Evolutionary conservation across 176 grass and related monocot species (phyloP), one percentile per base, ranked within the genome.

Genomic region (Rhynchospora tenuis): DNA sequence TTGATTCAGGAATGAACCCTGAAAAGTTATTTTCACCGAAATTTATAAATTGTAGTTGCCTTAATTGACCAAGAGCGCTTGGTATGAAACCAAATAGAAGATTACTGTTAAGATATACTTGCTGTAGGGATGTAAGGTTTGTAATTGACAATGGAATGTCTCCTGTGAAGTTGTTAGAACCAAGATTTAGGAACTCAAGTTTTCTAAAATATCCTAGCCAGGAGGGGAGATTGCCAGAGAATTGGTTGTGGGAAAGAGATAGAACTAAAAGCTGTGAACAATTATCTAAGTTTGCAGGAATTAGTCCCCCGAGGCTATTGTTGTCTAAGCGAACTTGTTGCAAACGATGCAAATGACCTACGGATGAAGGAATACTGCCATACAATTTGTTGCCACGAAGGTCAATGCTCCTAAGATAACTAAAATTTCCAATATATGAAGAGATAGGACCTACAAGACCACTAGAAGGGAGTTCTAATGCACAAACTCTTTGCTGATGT

Each of bases 371-470:
- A 64, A 64, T 64, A 9, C n/a, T 17, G 15, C 61, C 61, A 27
- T 64, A 64, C 7, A 64, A 19, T 64, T 64, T 17, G 24, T 64
- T 64, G 15, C 14, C 15, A 9, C 7, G 9, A 20, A 64, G 61
- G 16, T 64, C 16, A 9, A 64, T 15, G 15, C 24, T 64, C 24
- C 61, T 64, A 27, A 64, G 61, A 27, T 2, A 15, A 64, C 14
- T 64, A 9, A 81, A 16, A 19, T 81, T 60, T 27, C 78, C 78
- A 61, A 81, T 55, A 24, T 10, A 88, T 5, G 72, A 31, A 78
- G 90, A 63, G 0, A 91, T 84, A 27, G 13, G 1, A 1, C 84
- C 80, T 5, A 48, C 78, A 11, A 91, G 57, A 9, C 64, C 85
- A 78, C 4, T 31, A 26, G 20, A 73, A n/a, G 13, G 28, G 23